phyloP scores from a whole-genome alignment of 176 grass and related monocot species.

The Carex cristatella region DNA sequence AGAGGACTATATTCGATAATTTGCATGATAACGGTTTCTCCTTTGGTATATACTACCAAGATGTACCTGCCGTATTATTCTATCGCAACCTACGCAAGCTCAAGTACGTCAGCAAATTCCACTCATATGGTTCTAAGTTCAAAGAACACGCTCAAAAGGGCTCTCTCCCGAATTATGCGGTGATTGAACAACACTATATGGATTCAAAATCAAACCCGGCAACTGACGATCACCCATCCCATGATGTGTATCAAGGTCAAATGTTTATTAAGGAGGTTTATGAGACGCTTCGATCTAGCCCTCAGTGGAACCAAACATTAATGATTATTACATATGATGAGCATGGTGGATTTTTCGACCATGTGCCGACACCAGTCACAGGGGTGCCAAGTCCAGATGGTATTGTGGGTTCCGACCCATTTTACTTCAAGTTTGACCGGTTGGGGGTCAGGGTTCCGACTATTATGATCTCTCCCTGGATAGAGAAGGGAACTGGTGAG shows the following conservation, averaged over 20 bases:
- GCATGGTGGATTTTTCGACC: constrained; percentile 91
- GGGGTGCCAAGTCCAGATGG: constrained; percentile 77
- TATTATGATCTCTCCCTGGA: constrained; percentile 82
- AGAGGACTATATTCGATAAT: constrained; percentile 86
- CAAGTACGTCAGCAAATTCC: constrained; percentile 79
- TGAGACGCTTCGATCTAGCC: constrained; percentile 57
- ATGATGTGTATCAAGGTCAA: constrained; percentile 94
- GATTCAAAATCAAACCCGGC: constrained; percentile 57
- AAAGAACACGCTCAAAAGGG: constrained; percentile 37
- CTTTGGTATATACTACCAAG: constrained; percentile 90
- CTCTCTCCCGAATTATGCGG: constrained; percentile 68
- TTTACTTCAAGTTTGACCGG: constrained; percentile 74
- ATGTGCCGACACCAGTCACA: constrained; percentile 59
- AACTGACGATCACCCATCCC: constrained; percentile 88
- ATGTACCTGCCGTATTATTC: constrained; percentile 65
- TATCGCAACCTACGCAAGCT: constrained; percentile 90
- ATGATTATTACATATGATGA: constrained; percentile 87
- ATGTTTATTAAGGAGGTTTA: constrained; percentile 81
- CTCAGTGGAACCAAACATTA: constrained; percentile 91
- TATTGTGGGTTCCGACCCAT: constrained; percentile 61
- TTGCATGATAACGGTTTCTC: constrained; percentile 57
- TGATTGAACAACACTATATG: constrained; percentile 85
- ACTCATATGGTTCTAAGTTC: constrained; percentile 44
- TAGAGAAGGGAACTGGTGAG: constrained; percentile 72
- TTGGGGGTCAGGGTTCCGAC: constrained; percentile 72